phyloP scores from a whole-genome alignment of 2,329 filamentous ascomycete species.

The Colletotrichum caudatum region DNA sequence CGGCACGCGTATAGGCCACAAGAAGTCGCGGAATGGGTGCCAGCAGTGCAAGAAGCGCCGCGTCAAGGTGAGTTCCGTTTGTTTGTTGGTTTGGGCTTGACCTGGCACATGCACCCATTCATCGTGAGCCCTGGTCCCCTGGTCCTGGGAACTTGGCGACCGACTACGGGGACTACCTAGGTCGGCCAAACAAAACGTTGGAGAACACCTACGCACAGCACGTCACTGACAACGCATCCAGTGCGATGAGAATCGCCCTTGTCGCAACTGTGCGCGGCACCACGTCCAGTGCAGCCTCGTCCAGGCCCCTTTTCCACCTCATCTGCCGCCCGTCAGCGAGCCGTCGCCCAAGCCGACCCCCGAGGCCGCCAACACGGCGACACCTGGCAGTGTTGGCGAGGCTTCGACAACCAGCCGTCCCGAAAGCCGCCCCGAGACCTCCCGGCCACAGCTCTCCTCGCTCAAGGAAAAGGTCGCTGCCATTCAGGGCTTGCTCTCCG shows the following conservation, averaged over 20 bases:
- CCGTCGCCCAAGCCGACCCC: constrained; percentile 29
- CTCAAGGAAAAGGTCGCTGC: constrained; percentile 32
- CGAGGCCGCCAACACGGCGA: constrained; percentile 28
- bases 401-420: constrained; percentile 28
- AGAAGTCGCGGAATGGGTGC: constrained; percentile 38
- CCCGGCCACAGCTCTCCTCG: constrained; percentile 25
- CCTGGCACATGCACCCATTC: neutral
- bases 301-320: constrained; percentile 22
- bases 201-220: too few relatives aligned
- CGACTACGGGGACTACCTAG: too few relatives aligned
- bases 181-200: neutral
- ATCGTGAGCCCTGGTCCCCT: neutral
- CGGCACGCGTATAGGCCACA: constrained; percentile 38
- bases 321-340: constrained; percentile 22
- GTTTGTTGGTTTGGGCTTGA: too few relatives aligned
- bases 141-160: too few relatives aligned
- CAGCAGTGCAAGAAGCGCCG: constrained; percentile 40
- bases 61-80: constrained; percentile 30
- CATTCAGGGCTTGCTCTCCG: constrained; percentile 31
- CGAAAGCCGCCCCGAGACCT: constrained; percentile 16
- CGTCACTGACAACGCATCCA: constrained; percentile 19
- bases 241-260: constrained; percentile 37
- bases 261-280: constrained; percentile 37
- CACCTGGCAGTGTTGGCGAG: constrained; percentile 25
- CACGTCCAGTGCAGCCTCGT: constrained; percentile 38